Conservation (phyloP, 2,329 filamentous ascomycete species). For the Paracamarosporium sp. region DNA sequence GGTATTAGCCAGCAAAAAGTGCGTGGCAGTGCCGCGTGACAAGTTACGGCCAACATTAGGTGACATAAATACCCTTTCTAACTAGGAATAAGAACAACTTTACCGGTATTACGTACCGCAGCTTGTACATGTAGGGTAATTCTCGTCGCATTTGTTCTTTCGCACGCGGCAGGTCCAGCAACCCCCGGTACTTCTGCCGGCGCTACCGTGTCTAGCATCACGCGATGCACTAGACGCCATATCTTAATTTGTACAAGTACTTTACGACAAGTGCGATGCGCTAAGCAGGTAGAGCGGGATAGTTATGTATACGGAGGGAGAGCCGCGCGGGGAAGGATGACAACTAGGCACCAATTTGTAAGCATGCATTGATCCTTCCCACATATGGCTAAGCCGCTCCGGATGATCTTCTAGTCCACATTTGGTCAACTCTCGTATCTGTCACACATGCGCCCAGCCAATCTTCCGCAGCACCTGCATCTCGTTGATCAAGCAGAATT, state of each 20-base stretch:
- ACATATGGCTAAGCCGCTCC: too few relatives aligned
- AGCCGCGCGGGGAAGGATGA: neutral
- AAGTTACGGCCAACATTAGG: too few relatives aligned
- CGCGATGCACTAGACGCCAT: neutral
- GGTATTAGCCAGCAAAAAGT: neutral
- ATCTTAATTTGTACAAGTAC: neutral
- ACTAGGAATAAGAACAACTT: too few relatives aligned
- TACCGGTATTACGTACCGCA: constrained; percentile 48
- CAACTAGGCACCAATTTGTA: neutral
- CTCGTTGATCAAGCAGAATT: constrained; percentile 38
- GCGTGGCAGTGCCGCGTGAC: too few relatives aligned
- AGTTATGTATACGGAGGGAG: neutral
- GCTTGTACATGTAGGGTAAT: constrained; percentile 57
- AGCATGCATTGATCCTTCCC: neutral
- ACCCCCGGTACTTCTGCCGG: constrained; percentile 38
- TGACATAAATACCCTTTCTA: too few relatives aligned
- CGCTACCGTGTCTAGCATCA: neutral
- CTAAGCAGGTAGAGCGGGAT: neutral
- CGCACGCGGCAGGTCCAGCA: constrained; percentile 69
- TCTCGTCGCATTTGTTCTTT: constrained; percentile 68
- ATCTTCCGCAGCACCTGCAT: constrained; percentile 39
- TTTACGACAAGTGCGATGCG: neutral
- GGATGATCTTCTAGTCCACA: too few relatives aligned
- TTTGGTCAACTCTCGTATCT: neutral
- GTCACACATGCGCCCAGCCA: constrained; percentile 36